Evolutionary conservation across 2,329 filamentous ascomycete species (phyloP).

Genomic region (Neoascochyta sp.): DNA sequence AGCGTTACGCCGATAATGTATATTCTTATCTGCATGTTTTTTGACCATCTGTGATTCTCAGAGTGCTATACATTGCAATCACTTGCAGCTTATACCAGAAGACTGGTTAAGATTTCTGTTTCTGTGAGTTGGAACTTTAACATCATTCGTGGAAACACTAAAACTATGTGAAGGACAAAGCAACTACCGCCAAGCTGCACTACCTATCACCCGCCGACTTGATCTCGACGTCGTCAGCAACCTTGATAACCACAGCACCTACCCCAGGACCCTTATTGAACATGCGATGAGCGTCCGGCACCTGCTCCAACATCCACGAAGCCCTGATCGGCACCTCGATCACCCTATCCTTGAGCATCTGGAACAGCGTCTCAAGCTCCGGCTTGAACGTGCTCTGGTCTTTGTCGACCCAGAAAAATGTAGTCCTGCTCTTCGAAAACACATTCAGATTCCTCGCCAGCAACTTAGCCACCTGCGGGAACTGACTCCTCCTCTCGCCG

Average conservation of each 20-base stretch:
- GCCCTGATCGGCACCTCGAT: conserved; percentile 28
- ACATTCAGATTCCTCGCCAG: conserved; percentile 21
- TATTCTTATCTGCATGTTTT: too few species aligned
- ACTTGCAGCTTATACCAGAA: too few species aligned
- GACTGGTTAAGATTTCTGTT: too few species aligned
- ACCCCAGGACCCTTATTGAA: conserved; percentile 24
- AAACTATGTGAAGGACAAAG: too few species aligned
- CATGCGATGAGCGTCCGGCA: conserved; percentile 25
- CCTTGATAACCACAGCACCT: conserved; percentile 25
- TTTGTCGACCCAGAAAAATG: conserved; percentile 26
- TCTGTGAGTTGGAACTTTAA: too few species aligned
- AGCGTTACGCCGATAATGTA: neutral
- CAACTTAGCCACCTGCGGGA: conserved; percentile 19
- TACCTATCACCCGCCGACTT: too few species aligned
- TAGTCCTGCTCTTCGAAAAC: conserved; percentile 22
- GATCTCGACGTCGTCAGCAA: conserved; percentile 5
- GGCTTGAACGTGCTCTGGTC: conserved; percentile 24
- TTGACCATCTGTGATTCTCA: too few species aligned
- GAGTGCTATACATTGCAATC: too few species aligned
- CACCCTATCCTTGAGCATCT: conserved; percentile 15
- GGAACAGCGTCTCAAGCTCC: conserved; percentile 20
- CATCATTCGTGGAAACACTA: too few species aligned
- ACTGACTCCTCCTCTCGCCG: conserved; percentile 13
- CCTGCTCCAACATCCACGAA: conserved; percentile 22
- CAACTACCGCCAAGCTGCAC: too few species aligned